Evolutionary conservation across 139 green algal species (phyloP).

Genomic region (Pleodorina starrii): DNA sequence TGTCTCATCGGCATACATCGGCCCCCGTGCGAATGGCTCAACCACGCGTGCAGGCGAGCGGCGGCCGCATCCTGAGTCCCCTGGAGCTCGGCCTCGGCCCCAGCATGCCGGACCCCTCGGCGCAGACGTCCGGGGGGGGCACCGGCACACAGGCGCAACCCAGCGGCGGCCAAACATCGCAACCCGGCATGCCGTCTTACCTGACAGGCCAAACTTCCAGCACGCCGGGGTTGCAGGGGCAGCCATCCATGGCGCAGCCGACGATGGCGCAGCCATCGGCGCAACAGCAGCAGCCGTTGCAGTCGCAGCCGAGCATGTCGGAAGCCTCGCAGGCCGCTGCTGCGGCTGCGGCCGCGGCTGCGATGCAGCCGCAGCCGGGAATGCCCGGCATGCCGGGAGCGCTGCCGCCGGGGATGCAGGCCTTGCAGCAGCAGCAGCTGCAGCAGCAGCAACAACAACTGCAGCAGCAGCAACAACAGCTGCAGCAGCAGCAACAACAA

Average conservation of each 20-base stretch:
- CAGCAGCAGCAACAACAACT: constrained; percentile 25
- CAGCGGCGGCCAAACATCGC: too few relatives aligned
- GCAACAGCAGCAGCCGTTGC: constrained; percentile 20
- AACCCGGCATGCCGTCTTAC: too few relatives aligned
- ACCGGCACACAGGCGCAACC: not conserved
- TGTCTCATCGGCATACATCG: too few relatives aligned
- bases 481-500: constrained; percentile 11
- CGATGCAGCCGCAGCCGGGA: constrained; percentile 8
- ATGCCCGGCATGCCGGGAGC: constrained; percentile 12
- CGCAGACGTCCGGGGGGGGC: not conserved
- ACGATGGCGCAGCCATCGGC: not conserved
- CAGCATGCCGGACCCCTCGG: not conserved
- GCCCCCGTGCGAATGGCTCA: too few relatives aligned
- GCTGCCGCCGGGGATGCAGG: constrained; percentile 7
- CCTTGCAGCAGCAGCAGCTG: not conserved
- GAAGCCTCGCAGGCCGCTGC: not conserved
- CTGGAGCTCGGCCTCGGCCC: constrained; percentile 12
- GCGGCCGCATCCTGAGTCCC: constrained; percentile 27
- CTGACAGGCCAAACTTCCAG: not conserved
- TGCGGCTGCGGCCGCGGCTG: not conserved
- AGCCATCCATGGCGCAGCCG: not conserved
- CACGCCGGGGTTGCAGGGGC: not conserved
- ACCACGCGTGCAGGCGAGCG: constrained; percentile 1
- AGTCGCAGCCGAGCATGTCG: not conserved
- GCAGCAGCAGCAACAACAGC: not conserved